phyloP scores from a whole-genome alignment of 2,329 filamentous ascomycete species.

The Periconia macrospinosa region DNA sequence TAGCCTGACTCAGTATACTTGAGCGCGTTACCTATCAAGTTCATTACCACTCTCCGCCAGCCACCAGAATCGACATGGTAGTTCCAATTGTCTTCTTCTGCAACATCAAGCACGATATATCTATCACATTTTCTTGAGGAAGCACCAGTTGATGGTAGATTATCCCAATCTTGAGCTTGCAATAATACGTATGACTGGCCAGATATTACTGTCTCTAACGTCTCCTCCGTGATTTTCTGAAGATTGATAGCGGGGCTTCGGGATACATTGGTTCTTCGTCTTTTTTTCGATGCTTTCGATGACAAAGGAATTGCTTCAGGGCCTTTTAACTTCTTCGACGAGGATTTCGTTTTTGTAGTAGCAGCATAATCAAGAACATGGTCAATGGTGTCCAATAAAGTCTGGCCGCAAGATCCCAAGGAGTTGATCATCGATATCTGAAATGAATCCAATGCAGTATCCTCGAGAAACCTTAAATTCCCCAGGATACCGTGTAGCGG shows the following conservation, averaged over 20 bases:
- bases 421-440: conserved; percentile 30
- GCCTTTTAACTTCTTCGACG: conserved; percentile 24
- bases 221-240: conserved; percentile 15
- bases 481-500: conserved; percentile 61
- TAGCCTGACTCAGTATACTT: conserved; percentile 39
- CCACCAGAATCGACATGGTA: conserved; percentile 43
- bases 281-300: conserved; percentile 33
- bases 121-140: conserved; percentile 16
- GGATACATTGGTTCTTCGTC: not conserved
- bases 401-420: conserved; percentile 45
- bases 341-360: conserved; percentile 19
- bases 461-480: conserved; percentile 40
- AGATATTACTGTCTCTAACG: conserved; percentile 27
- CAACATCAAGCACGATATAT: conserved; percentile 31
- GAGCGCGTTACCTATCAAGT: conserved; percentile 41
- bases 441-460: conserved; percentile 21
- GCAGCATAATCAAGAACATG: conserved; percentile 35
- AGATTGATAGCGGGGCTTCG: conserved; percentile 6
- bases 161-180: not conserved
- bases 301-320: conserved; percentile 29
- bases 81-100: conserved; percentile 41
- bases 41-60: conserved; percentile 42
- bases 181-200: conserved; percentile 34
- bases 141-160: not conserved
- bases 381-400: conserved; percentile 47